phyloP scores from a whole-genome alignment of 495 filamentous ascomycete genomes.

The Podospora fimiseda region DNA sequence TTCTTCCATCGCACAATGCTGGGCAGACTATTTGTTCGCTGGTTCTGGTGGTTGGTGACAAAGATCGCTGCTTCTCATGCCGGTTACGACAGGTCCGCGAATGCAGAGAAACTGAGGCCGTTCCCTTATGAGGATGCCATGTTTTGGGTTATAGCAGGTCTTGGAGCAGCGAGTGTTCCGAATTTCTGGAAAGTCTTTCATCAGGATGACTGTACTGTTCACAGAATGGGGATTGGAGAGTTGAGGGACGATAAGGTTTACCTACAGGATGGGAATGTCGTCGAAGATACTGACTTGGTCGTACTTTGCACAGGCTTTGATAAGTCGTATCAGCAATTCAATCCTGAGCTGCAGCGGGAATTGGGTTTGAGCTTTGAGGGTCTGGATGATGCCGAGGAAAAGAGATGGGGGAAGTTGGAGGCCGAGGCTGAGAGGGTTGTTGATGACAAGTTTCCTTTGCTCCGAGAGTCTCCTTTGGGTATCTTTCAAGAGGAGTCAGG shows the following conservation, averaged over 20 bases:
- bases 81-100: slow-evolving; percentile 8
- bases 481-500: no score
- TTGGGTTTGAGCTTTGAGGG: slow-evolving; percentile 11
- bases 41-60: slow-evolving; percentile 9
- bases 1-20: slow-evolving; percentile 18
- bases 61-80: slow-evolving; percentile 8
- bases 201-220: slow-evolving; percentile 26
- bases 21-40: slow-evolving; percentile 9
- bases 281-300: slow-evolving; percentile 24
- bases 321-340: slow-evolving; percentile 17
- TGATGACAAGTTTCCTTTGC: no score
- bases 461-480: no score
- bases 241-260: slow-evolving; percentile 12
- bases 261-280: no score
- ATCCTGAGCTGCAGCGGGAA: slow-evolving; percentile 8
- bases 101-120: slow-evolving; percentile 11
- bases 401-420: no score
- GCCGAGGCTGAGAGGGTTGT: no score
- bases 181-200: slow-evolving; percentile 37
- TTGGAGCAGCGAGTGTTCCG: slow-evolving; percentile 31
- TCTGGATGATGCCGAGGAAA: no score
- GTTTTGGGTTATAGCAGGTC: slow-evolving; percentile 35
- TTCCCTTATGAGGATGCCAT: slow-evolving; percentile 15
- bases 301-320: slow-evolving; percentile 30
- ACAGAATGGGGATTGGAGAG: slow-evolving; percentile 18